Evolutionary conservation across 345 rosid species (phyloP), one percentile per base, ranked within the genome.

Genomic region (Boechera retrofracta): DNA sequence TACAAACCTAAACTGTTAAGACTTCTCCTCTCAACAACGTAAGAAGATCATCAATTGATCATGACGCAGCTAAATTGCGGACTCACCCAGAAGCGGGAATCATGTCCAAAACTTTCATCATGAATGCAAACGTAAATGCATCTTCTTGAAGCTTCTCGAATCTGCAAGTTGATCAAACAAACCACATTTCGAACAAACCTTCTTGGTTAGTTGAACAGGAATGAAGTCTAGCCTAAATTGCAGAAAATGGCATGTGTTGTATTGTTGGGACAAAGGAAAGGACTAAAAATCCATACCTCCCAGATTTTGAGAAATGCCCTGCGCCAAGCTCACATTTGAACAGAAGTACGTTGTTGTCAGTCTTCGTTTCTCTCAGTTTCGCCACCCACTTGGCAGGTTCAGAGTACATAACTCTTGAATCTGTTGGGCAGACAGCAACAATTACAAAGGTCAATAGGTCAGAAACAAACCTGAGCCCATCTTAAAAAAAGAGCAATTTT

Each of bases 271-370:
- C 32, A 64, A 66, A 64, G 5, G 26, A 21, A 28, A 49, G 18
- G 32, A 47, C 42, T 8, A 51, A 15, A 47, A 21, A 47, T 21
- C 49, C 57, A 42, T 82, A 95, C 99, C 99, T 90, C 76, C 99
- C 98, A 0, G 99, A 90, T 79, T 94, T 94, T 13, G 98, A 90
- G 78, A 87, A 90, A 87, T 94, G 98, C 16, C 98, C 98, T 13
- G 97, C 95, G 45, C 98, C 91, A 55, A 94, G 86, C 78, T 90
- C 94, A 73, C 98, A 92, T 83, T 90, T 94, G 79, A 94, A 86
- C 85, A 92, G 41, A 41, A 94, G 88, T 41, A 83, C 15, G 73
- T 94, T 94, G 47, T 79, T 74, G 64, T 92, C 96, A 2, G 88
- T 89, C 87, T 92, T 94, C 88, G 82, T 32, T 48, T 88, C 98